Conservation (phyloP, 1,284 basidiomycete species). For the Cryptococcus sp. region DNA sequence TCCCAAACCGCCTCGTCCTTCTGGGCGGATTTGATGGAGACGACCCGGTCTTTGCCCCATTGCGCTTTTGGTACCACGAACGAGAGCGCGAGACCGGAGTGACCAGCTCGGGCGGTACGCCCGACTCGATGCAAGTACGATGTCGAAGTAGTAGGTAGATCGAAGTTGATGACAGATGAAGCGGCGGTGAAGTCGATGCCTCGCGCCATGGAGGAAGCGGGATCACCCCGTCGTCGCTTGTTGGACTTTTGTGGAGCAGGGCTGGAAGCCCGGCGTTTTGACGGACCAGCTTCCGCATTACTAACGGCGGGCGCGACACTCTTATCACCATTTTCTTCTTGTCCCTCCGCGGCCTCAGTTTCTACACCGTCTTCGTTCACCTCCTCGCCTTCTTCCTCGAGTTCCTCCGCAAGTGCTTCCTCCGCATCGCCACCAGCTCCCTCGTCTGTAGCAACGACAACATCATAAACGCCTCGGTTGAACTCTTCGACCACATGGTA, state of each 20-base stretch:
- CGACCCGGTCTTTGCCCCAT: conserved; percentile 70
- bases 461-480: conserved; percentile 97
- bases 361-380: conserved; percentile 18
- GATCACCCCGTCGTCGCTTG: conserved; percentile 56
- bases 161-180: conserved; percentile 97
- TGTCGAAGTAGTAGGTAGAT: conserved; percentile 83
- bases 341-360: conserved; percentile 26
- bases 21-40: conserved; percentile 62
- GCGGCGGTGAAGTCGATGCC: conserved; percentile 98
- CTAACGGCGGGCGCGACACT: conserved; percentile 5
- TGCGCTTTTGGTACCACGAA: conserved; percentile 77
- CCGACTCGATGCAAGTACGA: conserved; percentile 96
- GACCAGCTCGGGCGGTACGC: conserved; percentile 91
- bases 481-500: conserved; percentile 99
- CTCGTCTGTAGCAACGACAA: conserved; percentile 98
- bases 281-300: conserved; percentile 28
- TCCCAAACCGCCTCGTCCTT: conserved; percentile 76
- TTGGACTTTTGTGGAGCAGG: conserved; percentile 13
- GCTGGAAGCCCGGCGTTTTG: conserved; percentile 15
- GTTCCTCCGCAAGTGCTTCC: conserved; percentile 52
- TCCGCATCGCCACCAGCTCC: conserved; percentile 60
- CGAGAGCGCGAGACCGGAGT: conserved; percentile 87
- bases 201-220: conserved; percentile 91
- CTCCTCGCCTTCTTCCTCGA: conserved; percentile 23
- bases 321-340: conserved; percentile 13